Evolutionary conservation across 2,329 filamentous ascomycete species (phyloP), one percentile per base, ranked within the genome.

Genomic region (Cytospora schulzeri): DNA sequence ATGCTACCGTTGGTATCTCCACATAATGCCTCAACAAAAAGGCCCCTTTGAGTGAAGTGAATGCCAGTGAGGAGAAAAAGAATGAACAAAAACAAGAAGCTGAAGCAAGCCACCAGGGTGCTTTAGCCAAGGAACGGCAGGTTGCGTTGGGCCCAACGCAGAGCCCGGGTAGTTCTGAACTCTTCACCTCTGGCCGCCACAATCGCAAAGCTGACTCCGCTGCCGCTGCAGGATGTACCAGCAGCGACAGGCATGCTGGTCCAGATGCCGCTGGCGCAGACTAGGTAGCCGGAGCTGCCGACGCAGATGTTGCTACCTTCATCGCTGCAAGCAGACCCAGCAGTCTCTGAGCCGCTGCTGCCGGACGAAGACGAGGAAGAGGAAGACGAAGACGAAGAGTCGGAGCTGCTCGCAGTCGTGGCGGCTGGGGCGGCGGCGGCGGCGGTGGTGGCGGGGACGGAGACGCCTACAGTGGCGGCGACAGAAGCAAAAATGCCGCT

Each of bases 251-350:
- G 60, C 71, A 79, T 75, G 57, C 73, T 62, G 4, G 68, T 67
- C 83, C 83, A 85, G 28, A 71, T 55, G 28, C 83, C 82, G 60
- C 74, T 78, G 28, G 81, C 82, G 69, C 83, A 85, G 64, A 79
- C 81, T 74, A 85, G 82, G 77, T 82, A 85, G 22, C 76, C 73
- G n/a, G 66, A 70, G 63, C 81, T 81, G 29, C 69, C 74, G 58
- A 83, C 72, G 72, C 83, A 85, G 75, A 81, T 80, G 79, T 80
- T 85, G 22, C 70, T 63, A 61, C 83, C 83, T 68, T 85, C 82
- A 19, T 74, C 62, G 54, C 72, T 74, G 77, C 83, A 85, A 60
- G 78, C 64, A 4, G 77, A 76, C 45, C 83, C 83, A 7, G 73
- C 75, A 1, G 80, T 69, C 28, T 78, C 67, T 1, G 69, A 73